Base-by-base conservation (phyloP, 441 rosid species). In the Omphalea diandra region DNA sequence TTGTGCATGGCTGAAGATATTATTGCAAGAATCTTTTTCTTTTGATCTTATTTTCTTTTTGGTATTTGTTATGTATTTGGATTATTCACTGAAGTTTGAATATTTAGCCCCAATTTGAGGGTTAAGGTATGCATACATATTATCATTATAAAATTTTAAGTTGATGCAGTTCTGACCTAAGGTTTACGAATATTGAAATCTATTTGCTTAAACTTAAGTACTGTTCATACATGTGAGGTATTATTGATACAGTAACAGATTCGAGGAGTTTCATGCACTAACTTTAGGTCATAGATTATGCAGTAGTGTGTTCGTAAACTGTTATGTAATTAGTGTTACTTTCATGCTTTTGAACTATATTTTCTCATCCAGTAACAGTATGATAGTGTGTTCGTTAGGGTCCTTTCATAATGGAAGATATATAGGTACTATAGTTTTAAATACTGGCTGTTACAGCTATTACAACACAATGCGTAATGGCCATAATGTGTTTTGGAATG, bases 1-100 rank as follows among this genome's bases (percentile, higher is more conserved):
- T 68, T 40, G 58, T 69, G 22, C 73, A 54, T 75, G 69, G 60
- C 79, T 74, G 56, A 68, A 71, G 72, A 67, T 72, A 59, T 67
- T 59, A 58, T 65, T 47, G 67, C 41, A 18, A 18, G 53, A 40
- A 50, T 63, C 49, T 50, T 50, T 41, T 26, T 24, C 22, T 20
- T 64, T 73, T 46, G 1, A 41, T 40, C n/a, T 41, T 65, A 18
- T 9, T 4, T 17, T 63, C 29, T 27, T 63, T 44, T 18, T 20
- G 15, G 10, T n/a, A 65, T 47, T 5, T 5, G 20, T 40, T 24
- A 15, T 72, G 50, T 75, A 32, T 65, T 17, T 71, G 69, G 46
- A 40, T 64, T 59, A 46, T 46, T 7, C 35, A 50, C 49, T 27
- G 72, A 63, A 43, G 69, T 74, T 63, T 62, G 69, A 62, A 36